A percentile compares a stretch with the other conserved stretches of the same genome.
Evolutionary conservation across 441 rosid species (phyloP).

Genomic region (Populus hybrid): DNA sequence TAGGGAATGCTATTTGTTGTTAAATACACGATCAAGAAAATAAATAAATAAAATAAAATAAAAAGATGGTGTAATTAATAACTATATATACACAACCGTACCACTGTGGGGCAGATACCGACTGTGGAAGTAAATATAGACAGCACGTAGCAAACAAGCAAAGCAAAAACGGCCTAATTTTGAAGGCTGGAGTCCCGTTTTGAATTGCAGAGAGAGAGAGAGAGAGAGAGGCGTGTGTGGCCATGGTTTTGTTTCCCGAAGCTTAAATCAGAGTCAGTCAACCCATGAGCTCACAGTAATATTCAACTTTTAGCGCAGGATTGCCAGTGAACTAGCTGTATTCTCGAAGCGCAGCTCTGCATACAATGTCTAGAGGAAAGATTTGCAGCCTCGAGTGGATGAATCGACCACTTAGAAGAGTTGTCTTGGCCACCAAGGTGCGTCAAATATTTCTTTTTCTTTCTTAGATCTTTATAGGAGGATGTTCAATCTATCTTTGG

Average conservation of each 20-base stretch:
- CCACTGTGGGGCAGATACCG: too few species aligned
- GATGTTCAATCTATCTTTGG: neutral
- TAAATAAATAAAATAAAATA: too few species aligned
- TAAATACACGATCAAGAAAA: too few species aligned
- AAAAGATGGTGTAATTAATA: too few species aligned
- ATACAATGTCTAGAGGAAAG: neutral
- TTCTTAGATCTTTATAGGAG: neutral
- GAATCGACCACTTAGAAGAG: neutral
- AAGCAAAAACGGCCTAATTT: neutral
- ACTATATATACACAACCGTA: too few species aligned
- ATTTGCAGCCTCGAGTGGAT: neutral
- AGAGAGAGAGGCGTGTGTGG: neutral
- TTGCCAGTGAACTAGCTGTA: too few species aligned
- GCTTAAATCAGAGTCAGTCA: neutral
- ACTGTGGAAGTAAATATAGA: too few species aligned
- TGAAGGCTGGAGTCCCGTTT: neutral
- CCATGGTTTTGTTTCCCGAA: neutral
- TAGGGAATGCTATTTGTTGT: too few species aligned
- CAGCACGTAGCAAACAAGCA: too few species aligned
- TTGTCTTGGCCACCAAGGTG: neutral
- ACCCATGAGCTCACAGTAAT: neutral
- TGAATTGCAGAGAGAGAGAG: neutral
- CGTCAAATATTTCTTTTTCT: neutral
- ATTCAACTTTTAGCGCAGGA: neutral
- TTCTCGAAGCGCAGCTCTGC: neutral